Conservation (phyloP, 108 stramenopile genomes). For the Mediolabrus comicus region DNA sequence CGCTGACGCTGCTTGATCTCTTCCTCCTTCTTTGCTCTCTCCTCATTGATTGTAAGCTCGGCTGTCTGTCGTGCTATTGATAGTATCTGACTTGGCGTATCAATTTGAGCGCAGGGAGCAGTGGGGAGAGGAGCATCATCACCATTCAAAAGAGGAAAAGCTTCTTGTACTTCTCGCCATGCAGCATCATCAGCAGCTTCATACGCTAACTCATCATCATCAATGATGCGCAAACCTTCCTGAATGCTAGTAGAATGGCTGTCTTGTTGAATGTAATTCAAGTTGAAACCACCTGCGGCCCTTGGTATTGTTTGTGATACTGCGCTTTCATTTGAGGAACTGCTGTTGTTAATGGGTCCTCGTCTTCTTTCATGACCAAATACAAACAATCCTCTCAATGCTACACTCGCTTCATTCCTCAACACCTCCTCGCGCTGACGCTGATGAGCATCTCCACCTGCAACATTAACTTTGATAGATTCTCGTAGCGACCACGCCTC, state of each 20-base stretch:
- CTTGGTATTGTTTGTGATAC: conserved; percentile 23
- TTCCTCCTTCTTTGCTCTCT: conserved; percentile 9
- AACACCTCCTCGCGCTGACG: conserved; percentile 33
- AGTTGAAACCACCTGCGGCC: too few species aligned
- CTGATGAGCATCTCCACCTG: background rate
- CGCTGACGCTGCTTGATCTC: conserved; percentile 6
- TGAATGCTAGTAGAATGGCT: background rate
- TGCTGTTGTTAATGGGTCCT: background rate
- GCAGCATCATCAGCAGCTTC: conserved; percentile 39
- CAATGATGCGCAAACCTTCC: conserved; percentile 52
- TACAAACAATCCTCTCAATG: conserved; percentile 58
- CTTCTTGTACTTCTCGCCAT: conserved; percentile 44
- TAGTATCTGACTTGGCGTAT: conserved; percentile 14
- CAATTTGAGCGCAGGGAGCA: background rate
- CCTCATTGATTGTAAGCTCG: conserved; percentile 8
- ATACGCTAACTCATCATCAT: conserved; percentile 53
- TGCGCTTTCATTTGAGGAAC: background rate
- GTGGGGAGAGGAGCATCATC: background rate
- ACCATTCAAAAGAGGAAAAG: conserved; percentile 44
- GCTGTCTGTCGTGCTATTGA: conserved; percentile 21
- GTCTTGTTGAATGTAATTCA: too few species aligned
- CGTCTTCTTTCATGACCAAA: conserved; percentile 33
- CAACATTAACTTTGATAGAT: conserved; percentile 47
- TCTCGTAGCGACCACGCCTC: conserved; percentile 49
- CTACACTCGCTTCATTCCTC: conserved; percentile 50